These are phyloP conservation scores for Didymella arachidicola DNA, from an alignment of 2,329 filamentous ascomycete species.

Conservation along the genomic window DNA sequence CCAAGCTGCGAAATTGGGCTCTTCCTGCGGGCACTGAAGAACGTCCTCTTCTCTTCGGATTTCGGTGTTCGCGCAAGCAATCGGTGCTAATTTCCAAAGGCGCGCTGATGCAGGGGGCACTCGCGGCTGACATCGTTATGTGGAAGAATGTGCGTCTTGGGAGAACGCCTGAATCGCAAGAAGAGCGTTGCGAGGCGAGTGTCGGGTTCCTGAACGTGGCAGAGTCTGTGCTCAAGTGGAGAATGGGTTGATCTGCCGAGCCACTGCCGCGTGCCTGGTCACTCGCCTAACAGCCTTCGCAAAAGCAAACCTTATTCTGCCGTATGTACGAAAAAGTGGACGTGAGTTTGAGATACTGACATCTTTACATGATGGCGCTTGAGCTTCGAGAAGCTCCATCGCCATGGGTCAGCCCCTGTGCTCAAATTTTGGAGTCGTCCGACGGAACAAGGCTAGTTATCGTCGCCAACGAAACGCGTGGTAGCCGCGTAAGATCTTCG, in stretches of 20 bases:
- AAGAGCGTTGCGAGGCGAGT: slow-evolving; percentile 9
- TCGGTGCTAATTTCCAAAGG: slow-evolving; percentile 1
- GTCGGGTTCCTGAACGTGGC: slow-evolving; percentile 17
- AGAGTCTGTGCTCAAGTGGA: slow-evolving; percentile 14
- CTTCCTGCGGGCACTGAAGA: background rate
- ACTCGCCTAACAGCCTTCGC: background rate
- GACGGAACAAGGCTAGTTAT: background rate
- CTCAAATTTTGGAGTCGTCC: background rate
- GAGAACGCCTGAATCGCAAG: slow-evolving; percentile 12
- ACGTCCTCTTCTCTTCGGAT: background rate
- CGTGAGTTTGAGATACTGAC: background rate
- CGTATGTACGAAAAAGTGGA: background rate
- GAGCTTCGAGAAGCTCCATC: background rate
- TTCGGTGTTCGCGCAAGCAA: background rate
- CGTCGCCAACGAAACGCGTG: background rate
- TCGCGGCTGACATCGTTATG: slow-evolving; percentile 11
- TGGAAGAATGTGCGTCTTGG: slow-evolving; percentile 14
- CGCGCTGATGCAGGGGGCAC: slow-evolving; percentile 2
- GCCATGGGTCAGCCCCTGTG: background rate
- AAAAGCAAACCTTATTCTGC: background rate
- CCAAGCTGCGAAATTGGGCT: background rate
- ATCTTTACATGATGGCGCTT: background rate
- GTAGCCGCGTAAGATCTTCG: background rate
- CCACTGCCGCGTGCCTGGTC: background rate
- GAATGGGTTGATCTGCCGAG: slow-evolving; percentile 15